These are phyloP conservation scores for Penicilliopsis zonata DNA, from an alignment of 495 filamentous ascomycete species.

Conservation along the genomic window DNA sequence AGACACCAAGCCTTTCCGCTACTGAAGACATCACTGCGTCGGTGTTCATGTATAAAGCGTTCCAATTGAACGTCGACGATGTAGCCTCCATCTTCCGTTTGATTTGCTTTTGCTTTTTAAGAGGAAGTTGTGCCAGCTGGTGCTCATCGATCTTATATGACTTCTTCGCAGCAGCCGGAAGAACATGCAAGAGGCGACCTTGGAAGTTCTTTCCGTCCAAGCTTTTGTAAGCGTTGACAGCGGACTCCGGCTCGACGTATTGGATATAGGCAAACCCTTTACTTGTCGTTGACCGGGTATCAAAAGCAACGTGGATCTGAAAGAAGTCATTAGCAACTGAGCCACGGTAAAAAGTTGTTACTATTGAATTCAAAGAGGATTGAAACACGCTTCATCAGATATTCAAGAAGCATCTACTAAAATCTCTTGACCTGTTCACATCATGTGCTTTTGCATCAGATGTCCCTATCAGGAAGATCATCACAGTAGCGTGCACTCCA, in stretches of 20 bases:
- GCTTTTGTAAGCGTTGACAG: slow-evolving; percentile 60
- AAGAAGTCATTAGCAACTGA: slow-evolving; percentile 26
- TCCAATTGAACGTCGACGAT: slow-evolving; percentile 82
- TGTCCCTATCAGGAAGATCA: slow-evolving; percentile 99
- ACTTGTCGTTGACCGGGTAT: slow-evolving; percentile 46
- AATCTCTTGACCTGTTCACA: slow-evolving; percentile 54
- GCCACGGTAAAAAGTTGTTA: slow-evolving; percentile 11
- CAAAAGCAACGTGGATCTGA: slow-evolving; percentile 73
- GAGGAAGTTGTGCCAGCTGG: slow-evolving; percentile 71
- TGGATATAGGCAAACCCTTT: slow-evolving; percentile 90
- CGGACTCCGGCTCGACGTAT: slow-evolving; percentile 54
- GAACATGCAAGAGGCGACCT: slow-evolving; percentile 79
- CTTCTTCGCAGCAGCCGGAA: slow-evolving; percentile 69
- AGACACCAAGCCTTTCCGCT: slow-evolving; percentile 72
- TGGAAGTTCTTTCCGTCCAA: slow-evolving; percentile 79
- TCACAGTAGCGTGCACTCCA: slow-evolving; percentile 47
- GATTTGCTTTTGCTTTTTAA: slow-evolving; percentile 88
- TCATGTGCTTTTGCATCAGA: slow-evolving; percentile 70
- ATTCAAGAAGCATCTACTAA: slow-evolving; percentile 66
- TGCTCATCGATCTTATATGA: slow-evolving; percentile 77
- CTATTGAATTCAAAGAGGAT: slow-evolving; percentile 28
- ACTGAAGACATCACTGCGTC: slow-evolving; percentile 91
- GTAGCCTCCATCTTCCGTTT: slow-evolving; percentile 69
- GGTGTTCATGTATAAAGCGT: slow-evolving; percentile 91
- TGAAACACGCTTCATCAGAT: slow-evolving; percentile 37